Evolutionary conservation across 2,329 filamentous ascomycete species (phyloP), one percentile per base, ranked within the genome.

Genomic region (Aureobasidium melanogenum): DNA sequence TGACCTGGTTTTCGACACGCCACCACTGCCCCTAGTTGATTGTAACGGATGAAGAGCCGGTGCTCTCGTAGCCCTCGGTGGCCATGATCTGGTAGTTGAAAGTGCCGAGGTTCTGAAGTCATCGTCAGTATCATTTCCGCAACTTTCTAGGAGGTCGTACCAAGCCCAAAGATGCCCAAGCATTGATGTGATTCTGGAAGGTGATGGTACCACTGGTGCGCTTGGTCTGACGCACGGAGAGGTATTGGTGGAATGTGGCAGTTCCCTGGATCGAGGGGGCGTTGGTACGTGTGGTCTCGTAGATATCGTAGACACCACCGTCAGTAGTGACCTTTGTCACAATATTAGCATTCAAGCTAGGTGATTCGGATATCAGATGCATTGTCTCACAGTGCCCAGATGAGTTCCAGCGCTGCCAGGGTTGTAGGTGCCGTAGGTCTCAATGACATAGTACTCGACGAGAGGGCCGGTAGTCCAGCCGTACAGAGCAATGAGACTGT

Each of bases 371-470:
- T 19, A 24, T 5, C 4, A 15, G 15, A 2, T 28, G 22, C 5
- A 6, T 8, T 26, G 2, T 43, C 54, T 24, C 38, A 57, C 76
- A 61, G 76, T 77, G 28, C 81, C 82, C 68, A 79, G 79, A 63
- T 73, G 72, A 1, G 73, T 76, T 64, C 75, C 76, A 61, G 64
- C 63, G 17, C 24, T 32, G 8, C 46, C 46, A 1, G 79, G 79
- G 47, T 79, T 75, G 67, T 82, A 78, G 44, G 75, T 76, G 63
- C 78, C 80, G 68, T 77, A 80, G 14, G 75, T 70, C 63, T 84
- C 82, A 65, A 84, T 75, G 62, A 84, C 79, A 72, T 84, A 84
- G 73, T 83, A 84, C 66, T 84, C 82, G 67, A 83, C 74, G n/a
- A 82, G 71, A 0, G 80, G 80, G 68, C 75, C 77, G 19, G 69